phyloP scores from a whole-genome alignment of 345 rosid species.

The Eucalyptus erythrocorys region DNA sequence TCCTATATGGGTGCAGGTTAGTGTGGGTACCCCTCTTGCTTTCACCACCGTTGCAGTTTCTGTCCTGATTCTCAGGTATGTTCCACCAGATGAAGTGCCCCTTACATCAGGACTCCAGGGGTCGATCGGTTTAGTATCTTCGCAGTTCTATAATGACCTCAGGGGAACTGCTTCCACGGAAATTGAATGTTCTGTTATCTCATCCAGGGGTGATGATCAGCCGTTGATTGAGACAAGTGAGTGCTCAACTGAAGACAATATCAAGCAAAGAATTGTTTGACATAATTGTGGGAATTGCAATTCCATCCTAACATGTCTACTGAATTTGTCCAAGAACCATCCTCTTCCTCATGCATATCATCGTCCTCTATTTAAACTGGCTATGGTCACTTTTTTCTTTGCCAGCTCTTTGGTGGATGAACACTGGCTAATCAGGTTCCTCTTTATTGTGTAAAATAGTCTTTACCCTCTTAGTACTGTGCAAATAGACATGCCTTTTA shows the following conservation, averaged over 20 bases:
- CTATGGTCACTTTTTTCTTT: background rate
- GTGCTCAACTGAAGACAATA: constrained; percentile 18
- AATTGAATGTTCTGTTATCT: constrained; percentile 2
- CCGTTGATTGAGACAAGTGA: constrained; percentile 26
- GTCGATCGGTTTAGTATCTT: constrained; percentile 34
- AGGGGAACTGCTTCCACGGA: constrained; percentile 4
- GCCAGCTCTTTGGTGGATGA: background rate
- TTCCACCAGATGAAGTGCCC: constrained; percentile 92
- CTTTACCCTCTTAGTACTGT: background rate
- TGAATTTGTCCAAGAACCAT: background rate
- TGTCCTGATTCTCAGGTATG: constrained; percentile 83
- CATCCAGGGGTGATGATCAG: constrained; percentile 13
- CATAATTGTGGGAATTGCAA: background rate
- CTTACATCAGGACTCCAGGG: constrained; percentile 65
- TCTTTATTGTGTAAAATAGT: background rate
- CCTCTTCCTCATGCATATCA: background rate
- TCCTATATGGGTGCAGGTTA: constrained; percentile 45
- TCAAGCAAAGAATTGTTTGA: background rate
- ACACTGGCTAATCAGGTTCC: background rate
- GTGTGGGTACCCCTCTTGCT: constrained; percentile 96
- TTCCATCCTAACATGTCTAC: background rate
- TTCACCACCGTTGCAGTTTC: constrained; percentile 88
- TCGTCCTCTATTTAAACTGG: background rate
- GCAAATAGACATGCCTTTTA: background rate
- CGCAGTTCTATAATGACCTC: constrained; percentile 10